A percentile compares a stretch with the other conserved stretches of the same genome.
Conservation (phyloP, 2,329 filamentous ascomycete genomes). For the Hypomyces perniciosus region DNA sequence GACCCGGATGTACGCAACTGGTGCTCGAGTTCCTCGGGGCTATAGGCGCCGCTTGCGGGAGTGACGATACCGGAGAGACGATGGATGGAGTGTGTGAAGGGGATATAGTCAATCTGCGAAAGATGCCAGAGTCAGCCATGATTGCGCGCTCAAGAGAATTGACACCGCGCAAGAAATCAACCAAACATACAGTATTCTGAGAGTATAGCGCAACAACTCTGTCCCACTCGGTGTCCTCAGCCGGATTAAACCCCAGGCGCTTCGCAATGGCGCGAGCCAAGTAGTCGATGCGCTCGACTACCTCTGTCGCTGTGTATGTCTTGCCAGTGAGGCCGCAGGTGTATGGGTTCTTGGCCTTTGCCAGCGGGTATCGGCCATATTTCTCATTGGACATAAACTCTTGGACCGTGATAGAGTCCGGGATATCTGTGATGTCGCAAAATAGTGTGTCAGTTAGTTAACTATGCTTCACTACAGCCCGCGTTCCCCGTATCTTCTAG, state of each 20-base stretch:
- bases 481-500: no score
- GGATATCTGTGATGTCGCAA: constrained; percentile 41
- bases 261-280: constrained; percentile 64
- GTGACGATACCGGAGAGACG: constrained; percentile 67
- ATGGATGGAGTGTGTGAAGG: constrained; percentile 68
- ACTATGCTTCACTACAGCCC: background rate
- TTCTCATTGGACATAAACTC: constrained; percentile 72
- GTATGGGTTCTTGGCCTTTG: constrained; percentile 62
- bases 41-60: constrained; percentile 71
- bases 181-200: constrained; percentile 62
- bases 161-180: background rate
- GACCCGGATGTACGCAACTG: constrained; percentile 65
- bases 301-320: constrained; percentile 56
- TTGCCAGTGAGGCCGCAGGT: constrained; percentile 70
- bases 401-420: constrained; percentile 67
- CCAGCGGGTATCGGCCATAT: constrained; percentile 59
- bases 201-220: constrained; percentile 72
- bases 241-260: constrained; percentile 64
- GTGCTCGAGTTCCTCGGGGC: constrained; percentile 61
- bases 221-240: constrained; percentile 71
- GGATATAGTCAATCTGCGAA: constrained; percentile 64
- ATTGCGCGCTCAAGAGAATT: background rate
- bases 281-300: constrained; percentile 58
- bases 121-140: background rate
- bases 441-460: constrained; percentile 2